phyloP scores from a whole-genome alignment of 371 early-diverging fungal genomes.

The Syncephalis fuscata region DNA sequence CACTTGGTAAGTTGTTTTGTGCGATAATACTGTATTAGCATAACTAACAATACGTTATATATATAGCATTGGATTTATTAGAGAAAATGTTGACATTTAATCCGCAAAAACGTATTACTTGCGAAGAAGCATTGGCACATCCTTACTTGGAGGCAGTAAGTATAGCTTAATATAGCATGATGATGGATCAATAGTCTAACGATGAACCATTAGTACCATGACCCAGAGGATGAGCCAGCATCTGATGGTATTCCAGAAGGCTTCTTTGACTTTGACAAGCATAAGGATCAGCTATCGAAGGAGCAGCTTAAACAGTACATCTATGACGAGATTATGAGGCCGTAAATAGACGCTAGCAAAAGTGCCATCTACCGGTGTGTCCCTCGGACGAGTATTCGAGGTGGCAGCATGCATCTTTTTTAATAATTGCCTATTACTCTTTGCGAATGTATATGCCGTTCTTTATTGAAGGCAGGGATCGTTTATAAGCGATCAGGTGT shows the following conservation, averaged over 20 bases:
- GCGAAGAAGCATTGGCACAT: slow-evolving; percentile 81
- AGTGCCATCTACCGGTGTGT: too few relatives aligned
- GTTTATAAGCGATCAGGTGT: too few relatives aligned
- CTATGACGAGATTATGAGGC: slow-evolving; percentile 10
- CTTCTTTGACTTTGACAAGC: slow-evolving; percentile 80
- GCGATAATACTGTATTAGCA: not conserved
- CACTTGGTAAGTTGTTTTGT: slow-evolving; percentile 17
- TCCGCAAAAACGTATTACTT: slow-evolving; percentile 84
- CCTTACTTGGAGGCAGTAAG: slow-evolving; percentile 66
- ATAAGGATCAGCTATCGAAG: slow-evolving; percentile 67
- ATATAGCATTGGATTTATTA: slow-evolving; percentile 69
- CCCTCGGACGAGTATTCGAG: too few relatives aligned
- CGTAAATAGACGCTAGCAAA: too few relatives aligned
- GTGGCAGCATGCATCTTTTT: too few relatives aligned
- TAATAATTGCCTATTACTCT: too few relatives aligned
- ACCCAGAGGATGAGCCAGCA: slow-evolving; percentile 49
- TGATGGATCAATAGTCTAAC: too few relatives aligned
- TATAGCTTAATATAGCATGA: too few relatives aligned
- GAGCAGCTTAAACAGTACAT: slow-evolving; percentile 56
- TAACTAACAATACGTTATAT: not conserved
- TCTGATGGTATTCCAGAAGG: slow-evolving; percentile 33
- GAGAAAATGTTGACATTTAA: slow-evolving; percentile 87
- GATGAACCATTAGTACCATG: slow-evolving; percentile 71
- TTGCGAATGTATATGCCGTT: too few relatives aligned
- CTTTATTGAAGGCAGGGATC: too few relatives aligned